Evolutionary conservation across 1,284 basidiomycete genomes (phyloP).

Genomic region (Ceratobasidium sp.): DNA sequence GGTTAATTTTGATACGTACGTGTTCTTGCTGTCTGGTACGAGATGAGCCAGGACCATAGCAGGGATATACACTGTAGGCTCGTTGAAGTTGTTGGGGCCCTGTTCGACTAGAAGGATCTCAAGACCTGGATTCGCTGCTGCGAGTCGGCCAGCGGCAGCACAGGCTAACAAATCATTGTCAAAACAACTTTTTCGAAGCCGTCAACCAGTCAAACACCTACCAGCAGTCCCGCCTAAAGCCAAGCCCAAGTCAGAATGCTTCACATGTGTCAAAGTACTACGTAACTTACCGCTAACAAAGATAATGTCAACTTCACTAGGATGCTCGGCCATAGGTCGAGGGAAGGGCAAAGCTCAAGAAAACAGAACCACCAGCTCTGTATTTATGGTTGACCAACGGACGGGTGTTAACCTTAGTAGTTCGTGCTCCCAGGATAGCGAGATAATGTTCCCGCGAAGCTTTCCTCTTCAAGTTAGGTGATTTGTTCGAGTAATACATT

Average conservation of each 20-base stretch:
- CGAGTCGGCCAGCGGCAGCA: constrained; percentile 28
- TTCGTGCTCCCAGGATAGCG: no score
- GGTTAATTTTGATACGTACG: not conserved
- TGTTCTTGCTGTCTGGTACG: constrained; percentile 18
- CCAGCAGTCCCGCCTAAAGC: constrained; percentile 27
- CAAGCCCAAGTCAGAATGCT: no score
- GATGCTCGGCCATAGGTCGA: constrained; percentile 7
- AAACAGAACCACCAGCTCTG: not conserved
- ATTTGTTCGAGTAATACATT: not conserved
- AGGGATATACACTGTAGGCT: constrained; percentile 8
- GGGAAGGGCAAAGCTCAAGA: not conserved
- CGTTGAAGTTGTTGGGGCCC: constrained; percentile 32
- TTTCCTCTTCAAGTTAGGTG: not conserved
- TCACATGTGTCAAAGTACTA: no score
- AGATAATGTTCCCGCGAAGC: not conserved
- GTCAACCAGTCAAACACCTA: not conserved
- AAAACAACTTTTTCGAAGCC: no score
- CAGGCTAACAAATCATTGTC: not conserved
- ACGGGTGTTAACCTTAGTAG: not conserved
- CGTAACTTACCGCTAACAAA: constrained; percentile 22
- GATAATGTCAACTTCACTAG: constrained; percentile 26
- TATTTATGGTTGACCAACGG: not conserved
- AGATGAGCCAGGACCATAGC: constrained; percentile 10
- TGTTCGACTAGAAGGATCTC: constrained; percentile 32
- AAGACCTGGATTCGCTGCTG: constrained; percentile 31